Evolutionary conservation across 805 yeast genomes (phyloP).

Genomic region (Teunomyces pallodes): DNA sequence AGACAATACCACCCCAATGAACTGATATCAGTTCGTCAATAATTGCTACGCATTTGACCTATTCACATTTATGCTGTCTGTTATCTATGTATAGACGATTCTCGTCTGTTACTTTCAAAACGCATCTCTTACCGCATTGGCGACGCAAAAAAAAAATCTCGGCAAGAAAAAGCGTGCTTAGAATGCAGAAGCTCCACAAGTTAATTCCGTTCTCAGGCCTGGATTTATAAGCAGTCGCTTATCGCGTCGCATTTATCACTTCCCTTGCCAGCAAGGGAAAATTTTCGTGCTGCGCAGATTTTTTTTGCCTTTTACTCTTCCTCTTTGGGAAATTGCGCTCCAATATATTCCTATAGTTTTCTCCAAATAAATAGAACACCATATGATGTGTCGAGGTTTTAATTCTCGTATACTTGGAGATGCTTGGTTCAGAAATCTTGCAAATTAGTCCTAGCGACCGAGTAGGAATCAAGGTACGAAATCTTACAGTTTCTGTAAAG

Average conservation of each 20-base stretch:
- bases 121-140: background rate
- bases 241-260: background rate
- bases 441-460: slow-evolving; percentile 3
- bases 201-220: background rate
- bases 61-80: too few species aligned
- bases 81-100: background rate
- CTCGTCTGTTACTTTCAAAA: background rate
- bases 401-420: background rate
- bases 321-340: background rate
- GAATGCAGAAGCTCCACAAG: background rate
- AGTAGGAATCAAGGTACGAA: slow-evolving; percentile 10
- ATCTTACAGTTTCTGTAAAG: slow-evolving; percentile 9
- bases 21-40: too few species aligned
- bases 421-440: slow-evolving; percentile 2
- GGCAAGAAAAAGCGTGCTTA: background rate
- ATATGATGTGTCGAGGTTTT: background rate
- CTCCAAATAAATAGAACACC: background rate
- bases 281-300: background rate
- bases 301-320: background rate
- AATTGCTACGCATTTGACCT: too few species aligned
- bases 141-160: background rate
- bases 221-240: background rate
- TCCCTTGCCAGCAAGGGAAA: background rate
- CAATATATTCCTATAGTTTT: background rate
- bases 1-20: too few species aligned